Evolutionary conservation across 805 yeast genomes (phyloP), one percentile per base, ranked within the genome.

Genomic region (Saccharomycopsis fermentans): DNA sequence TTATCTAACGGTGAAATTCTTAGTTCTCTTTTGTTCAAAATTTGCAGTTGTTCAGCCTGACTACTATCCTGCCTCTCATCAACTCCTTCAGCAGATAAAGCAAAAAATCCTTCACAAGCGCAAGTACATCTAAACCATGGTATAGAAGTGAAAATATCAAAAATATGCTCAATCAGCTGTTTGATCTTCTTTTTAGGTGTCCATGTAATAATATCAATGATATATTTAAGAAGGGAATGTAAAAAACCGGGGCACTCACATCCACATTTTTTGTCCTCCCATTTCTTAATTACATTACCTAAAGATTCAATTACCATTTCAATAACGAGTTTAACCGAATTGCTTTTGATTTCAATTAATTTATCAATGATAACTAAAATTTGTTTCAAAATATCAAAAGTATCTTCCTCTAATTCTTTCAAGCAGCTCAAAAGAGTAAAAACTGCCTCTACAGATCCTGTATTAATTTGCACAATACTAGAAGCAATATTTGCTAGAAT

Each of bases 111-210:
- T 43, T 56, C 59, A 50, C 61, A 56, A 9, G 61, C 61, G 37
- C 61, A 59, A 6, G 53, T 39, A 35, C 70, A 58, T 52, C 61
- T 65, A 26, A 47, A 36, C 21, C 39, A 53, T n/a, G 61, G 58
- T 6, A 55, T 19, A 4, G 52, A 48, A 16, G 43, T 32, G 21
- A 59, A 19, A 12, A 50, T 52, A 24, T 55, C 61, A 34, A 55
- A 16, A 12, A 59, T 51, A 35, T 59, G 61, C 6, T 52, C 43
- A 32, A 40, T 59, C 1, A 59, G 47, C 37, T 59, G 61, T n/a
- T 29, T 24, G 21, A 59, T n/a, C 21, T 21, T 29, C 35, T 59
- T 55, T 21, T 55, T 55, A 1, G 59, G 61, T 1, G 59, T 59
- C 59, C 59, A 59, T 16, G 61, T 55, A 14, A 59, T 55, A 9